Base-by-base conservation (phyloP, 257 asterid genomes). In the Pogostemon cablin region DNA sequence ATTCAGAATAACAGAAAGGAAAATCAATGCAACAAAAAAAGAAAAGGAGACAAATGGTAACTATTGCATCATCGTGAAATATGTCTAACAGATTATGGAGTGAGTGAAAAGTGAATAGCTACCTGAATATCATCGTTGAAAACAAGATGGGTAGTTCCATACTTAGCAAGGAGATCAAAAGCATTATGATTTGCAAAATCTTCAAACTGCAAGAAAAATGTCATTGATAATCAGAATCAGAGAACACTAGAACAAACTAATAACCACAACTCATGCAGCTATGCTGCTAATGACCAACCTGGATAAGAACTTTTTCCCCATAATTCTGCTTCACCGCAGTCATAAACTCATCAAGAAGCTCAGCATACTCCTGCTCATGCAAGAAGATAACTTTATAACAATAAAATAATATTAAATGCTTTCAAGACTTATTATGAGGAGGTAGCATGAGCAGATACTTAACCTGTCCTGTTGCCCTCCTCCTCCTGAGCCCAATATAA, bases 131-230 rank as follows among this genome's bases (percentile, higher is more conserved):
- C 98, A 78, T 92, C 98, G 3, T 92, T 92, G 84, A 92, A 92
- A 68, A 90, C 98, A 41, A 92, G 96, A 84, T 92, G 98, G 11
- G 89, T 85, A 32, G 90, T 71, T 67, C 98, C 84, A 61, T 88
- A 92, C 86, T 92, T 92, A 34, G 96, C 95, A 73, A 92, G 92
- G 72, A 92, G 95, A 79, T 92, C 98, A 58, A 92, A 92, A 32
- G 98, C 98, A 80, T 92, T 92, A 86, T 92, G 98, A 78, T 92
- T 92, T 34, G 98, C 98, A 72, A 93, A 93, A 76, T 93, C 98
- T 83, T 93, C 98, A 81, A 93, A 93, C 98, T 93, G 91, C 75
- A 56, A 43, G 46, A 59, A 67, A 74, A 72, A 57, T 9, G 15
- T 44, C 46, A 8, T 63, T 62, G 20, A 65, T 64, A 74, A 20